Base-by-base conservation (phyloP, 345 rosid genomes). In the Citropsis articulata region DNA sequence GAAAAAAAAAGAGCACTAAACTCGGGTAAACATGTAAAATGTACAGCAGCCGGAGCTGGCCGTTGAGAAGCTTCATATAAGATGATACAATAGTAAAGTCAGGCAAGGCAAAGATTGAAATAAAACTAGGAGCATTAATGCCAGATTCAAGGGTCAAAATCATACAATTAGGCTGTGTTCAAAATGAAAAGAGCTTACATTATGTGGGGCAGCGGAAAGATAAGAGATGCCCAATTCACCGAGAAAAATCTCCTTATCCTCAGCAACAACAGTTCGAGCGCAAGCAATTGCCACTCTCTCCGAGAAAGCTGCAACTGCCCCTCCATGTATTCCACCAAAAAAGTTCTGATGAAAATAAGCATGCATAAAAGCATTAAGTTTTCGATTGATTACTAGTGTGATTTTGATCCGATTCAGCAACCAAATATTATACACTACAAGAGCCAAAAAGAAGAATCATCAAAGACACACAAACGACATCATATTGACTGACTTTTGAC, bases 171-270 rank as follows among this genome's bases (percentile, higher is more conserved):
- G 50, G 50, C 50, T 10, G 50, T 1, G 50, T 3, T 4, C 4
- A 45, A 53, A 53, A 53, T 18, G 22, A 1, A 22, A 35, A 56
- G 35, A 27, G 42, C 83, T 72, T 25, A 88, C 93, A 66, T 84
- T 63, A 22, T 0, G 12, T 1, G 85, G 80, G 21, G 91, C 93
- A 67, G 91, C 82, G 35, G 90, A 88, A 77, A 91, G 96, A 79
- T 89, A 90, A 69, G 95, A 87, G 65, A 86, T 82, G 82, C 87
- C 77, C 86, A 94, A 75, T 89, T 92, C 95, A 65, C 95, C 97
- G 6, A 89, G 91, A 63, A 92, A 89, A 42, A 91, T 77, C 0
- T 82, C 83, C 78, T 84, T 93, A 59, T 89, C 93, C 82, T 84
- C 86, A 6, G 75, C 80, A 55, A 90, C 90, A 2, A 90, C 84